These are phyloP conservation scores for Rhipidocladum racemiflorum DNA, from an alignment of 176 grass and related monocot genomes.

Conservation along the genomic window DNA sequence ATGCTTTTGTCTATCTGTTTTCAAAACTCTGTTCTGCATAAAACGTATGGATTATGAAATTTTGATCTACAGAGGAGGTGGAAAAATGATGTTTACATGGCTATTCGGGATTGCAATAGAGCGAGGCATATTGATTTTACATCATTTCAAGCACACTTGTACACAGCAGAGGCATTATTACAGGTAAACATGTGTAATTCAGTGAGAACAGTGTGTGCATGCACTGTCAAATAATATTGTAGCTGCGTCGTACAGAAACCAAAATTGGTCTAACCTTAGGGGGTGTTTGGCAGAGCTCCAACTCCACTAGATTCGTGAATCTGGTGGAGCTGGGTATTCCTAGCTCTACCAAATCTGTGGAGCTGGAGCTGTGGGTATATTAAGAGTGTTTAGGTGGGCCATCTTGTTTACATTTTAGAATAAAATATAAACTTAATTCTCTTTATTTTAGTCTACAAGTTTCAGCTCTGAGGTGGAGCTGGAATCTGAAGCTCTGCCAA, in stretches of 20 bases:
- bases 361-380: no score
- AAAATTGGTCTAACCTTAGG: background rate
- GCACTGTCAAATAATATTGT: constrained; percentile 18
- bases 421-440: no score
- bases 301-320: no score
- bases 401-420: no score
- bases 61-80: constrained; percentile 73
- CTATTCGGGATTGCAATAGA: constrained; percentile 78
- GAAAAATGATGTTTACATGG: constrained; percentile 98
- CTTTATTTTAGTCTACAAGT: no score
- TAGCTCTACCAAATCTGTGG: no score
- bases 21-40: constrained; percentile 10
- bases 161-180: constrained; percentile 78
- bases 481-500: no score
- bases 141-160: constrained; percentile 69
- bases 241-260: background rate
- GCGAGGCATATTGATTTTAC: constrained; percentile 58
- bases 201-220: background rate
- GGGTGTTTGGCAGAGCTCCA: no score
- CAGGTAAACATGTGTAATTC: constrained; percentile 49
- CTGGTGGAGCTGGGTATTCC: no score
- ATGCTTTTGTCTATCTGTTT: constrained; percentile 29
- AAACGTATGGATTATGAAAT: constrained; percentile 27
- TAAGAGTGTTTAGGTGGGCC: no score
- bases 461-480: no score